Evolutionary conservation across 768 basidiomycete genomes (phyloP).

Genomic region (Mycena maculata): DNA sequence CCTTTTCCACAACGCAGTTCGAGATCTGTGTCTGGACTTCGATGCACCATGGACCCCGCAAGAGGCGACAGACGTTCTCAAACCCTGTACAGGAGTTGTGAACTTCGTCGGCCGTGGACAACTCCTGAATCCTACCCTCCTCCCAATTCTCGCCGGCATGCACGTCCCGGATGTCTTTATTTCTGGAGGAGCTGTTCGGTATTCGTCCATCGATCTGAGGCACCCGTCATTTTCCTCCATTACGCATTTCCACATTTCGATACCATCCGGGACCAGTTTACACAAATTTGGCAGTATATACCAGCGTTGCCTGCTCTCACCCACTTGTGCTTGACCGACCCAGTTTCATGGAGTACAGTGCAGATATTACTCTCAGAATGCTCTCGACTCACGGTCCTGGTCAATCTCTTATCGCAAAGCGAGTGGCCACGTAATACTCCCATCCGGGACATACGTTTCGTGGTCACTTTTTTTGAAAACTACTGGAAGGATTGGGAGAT

Average conservation of each 20-base stretch:
- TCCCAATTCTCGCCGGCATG: slow-evolving; percentile 16
- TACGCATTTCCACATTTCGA: slow-evolving; percentile 26
- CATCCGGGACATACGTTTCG: background rate
- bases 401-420: background rate
- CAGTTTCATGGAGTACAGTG: background rate
- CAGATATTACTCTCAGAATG: background rate
- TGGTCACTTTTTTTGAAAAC: background rate
- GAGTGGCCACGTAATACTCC: background rate
- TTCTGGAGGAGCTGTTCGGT: background rate
- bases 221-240: background rate
- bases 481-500: background rate
- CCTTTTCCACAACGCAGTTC: slow-evolving; percentile 2
- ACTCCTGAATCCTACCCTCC: background rate
- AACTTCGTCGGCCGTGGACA: background rate
- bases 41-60: background rate
- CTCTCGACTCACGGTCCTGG: background rate
- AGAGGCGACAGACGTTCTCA: background rate
- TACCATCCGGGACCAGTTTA: background rate
- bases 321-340: slow-evolving; percentile 15
- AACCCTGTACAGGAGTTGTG: background rate
- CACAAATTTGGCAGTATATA: background rate
- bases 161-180: slow-evolving; percentile 1
- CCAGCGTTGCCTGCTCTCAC: slow-evolving; percentile 11
- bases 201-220: background rate
- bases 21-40: background rate